Percentiles rank a stretch among this genome's conserved stretches.
These are phyloP conservation scores for Westerdykella aurantiaca DNA, from an alignment of 2,329 filamentous ascomycete genomes.

Conservation along the genomic window DNA sequence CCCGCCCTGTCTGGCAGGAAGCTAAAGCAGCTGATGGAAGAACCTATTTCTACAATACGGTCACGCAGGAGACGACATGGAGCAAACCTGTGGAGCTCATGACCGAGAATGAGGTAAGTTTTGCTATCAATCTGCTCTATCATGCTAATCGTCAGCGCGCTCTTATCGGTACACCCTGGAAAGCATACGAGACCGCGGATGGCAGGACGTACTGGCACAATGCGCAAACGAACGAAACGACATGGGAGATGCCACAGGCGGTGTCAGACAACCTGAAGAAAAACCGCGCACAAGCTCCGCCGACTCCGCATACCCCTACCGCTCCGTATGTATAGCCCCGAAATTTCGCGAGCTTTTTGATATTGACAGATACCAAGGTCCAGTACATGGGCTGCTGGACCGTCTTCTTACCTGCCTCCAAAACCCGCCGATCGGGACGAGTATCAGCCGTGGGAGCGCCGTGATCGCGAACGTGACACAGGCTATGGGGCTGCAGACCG, in stretches of 20 bases:
- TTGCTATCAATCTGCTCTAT: background rate
- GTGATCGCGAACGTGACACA: constrained; percentile 43
- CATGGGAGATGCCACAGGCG: constrained; percentile 86
- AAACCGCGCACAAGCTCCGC: constrained; percentile 57
- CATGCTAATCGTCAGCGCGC: constrained; percentile 56
- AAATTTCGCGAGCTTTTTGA: constrained; percentile 13
- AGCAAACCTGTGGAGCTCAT: constrained; percentile 87
- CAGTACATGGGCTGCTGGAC: constrained; percentile 56
- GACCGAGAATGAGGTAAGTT: constrained; percentile 68
- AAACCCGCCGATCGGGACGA: constrained; percentile 37
- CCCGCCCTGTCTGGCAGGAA: constrained; percentile 65
- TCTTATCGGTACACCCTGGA: constrained; percentile 79
- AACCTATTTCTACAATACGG: constrained; percentile 83
- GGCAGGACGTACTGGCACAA: constrained; percentile 94
- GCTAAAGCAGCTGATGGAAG: constrained; percentile 75
- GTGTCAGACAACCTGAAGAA: constrained; percentile 66
- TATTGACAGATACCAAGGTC: constrained; percentile 21
- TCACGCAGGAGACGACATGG: constrained; percentile 89
- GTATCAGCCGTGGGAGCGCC: constrained; percentile 39
- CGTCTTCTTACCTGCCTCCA: constrained; percentile 41
- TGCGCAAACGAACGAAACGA: constrained; percentile 82
- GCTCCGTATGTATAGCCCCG: constrained; percentile 40
- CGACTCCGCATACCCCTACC: constrained; percentile 39
- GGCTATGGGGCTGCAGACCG: constrained; percentile 37
- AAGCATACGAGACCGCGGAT: constrained; percentile 80